phyloP scores from a whole-genome alignment of 1,284 basidiomycete species.

The Exobasidium rhododendri region DNA sequence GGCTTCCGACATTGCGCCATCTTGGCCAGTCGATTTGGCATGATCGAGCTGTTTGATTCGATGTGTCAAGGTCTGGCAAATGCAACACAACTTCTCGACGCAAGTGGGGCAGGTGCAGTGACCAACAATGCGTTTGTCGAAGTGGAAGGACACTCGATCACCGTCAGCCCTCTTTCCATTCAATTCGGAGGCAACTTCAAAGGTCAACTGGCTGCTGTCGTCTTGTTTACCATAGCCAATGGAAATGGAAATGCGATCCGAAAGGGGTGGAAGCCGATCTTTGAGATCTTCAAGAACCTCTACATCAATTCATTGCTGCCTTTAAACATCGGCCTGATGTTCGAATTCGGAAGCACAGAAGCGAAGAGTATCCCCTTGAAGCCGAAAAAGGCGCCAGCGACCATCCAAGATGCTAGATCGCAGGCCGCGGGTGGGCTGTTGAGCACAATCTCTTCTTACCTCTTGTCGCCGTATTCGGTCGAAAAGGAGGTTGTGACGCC shows the following conservation, averaged over 20 bases:
- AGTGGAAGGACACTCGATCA: constrained; percentile 82
- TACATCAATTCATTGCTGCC: constrained; percentile 83
- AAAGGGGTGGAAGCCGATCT: constrained; percentile 85
- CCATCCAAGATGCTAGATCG: constrained; percentile 72
- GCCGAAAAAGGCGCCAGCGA: constrained; percentile 79
- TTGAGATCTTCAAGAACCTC: constrained; percentile 95
- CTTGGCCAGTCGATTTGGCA: constrained; percentile 78
- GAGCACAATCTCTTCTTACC: constrained; percentile 89
- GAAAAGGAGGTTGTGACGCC: constrained; percentile 68
- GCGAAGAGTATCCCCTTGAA: constrained; percentile 41
- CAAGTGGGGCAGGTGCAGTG: constrained; percentile 24
- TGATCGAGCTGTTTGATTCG: constrained; percentile 94
- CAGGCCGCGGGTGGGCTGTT: constrained; percentile 76
- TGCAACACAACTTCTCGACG: constrained; percentile 42
- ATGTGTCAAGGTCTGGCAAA: constrained; percentile 76
- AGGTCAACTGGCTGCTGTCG: constrained; percentile 91
- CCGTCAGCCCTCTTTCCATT: constrained; percentile 85
- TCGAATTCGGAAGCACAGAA: constrained; percentile 67
- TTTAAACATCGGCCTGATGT: constrained; percentile 86
- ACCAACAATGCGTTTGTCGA: constrained; percentile 83
- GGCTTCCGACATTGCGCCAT: constrained; percentile 95
- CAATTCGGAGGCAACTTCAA: constrained; percentile 94
- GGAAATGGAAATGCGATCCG: constrained; percentile 91
- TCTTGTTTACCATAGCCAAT: constrained; percentile 95
- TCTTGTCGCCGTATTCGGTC: constrained; percentile 85